These are phyloP conservation scores for Caloboletus inedulis DNA, from an alignment of 1,284 basidiomycete species.

Conservation along the genomic window DNA sequence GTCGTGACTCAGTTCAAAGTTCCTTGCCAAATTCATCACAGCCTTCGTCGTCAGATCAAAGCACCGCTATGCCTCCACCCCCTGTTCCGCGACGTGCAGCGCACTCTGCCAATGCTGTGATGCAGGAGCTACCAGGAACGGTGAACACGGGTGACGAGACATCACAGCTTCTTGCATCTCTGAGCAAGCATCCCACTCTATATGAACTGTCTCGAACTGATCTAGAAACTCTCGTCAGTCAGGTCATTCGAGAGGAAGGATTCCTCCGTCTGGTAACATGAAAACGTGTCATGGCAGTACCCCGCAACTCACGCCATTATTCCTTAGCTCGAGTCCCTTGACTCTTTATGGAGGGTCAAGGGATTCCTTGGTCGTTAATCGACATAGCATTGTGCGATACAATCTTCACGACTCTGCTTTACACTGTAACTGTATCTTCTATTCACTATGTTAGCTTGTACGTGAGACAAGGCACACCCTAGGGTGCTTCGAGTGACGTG, in stretches of 20 bases:
- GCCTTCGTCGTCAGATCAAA: conserved; percentile 25
- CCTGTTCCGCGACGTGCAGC: conserved; percentile 16
- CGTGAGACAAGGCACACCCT: conserved; percentile 1
- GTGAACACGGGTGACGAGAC: conserved; percentile 9
- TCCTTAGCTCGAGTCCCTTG: conserved; percentile 41
- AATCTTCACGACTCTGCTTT: conserved; percentile 1
- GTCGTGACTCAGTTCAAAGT: conserved; percentile 5
- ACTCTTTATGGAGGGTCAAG: conserved; percentile 39
- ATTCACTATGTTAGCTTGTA: neutral
- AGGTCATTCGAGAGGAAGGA: conserved; percentile 57
- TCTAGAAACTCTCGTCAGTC: conserved; percentile 48
- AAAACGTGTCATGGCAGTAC: neutral
- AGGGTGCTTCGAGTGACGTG: conserved; percentile 31
- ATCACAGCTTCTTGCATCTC: conserved; percentile 34
- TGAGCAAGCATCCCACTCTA: conserved; percentile 42
- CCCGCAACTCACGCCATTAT: conserved; percentile 18
- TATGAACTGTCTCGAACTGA: conserved; percentile 45
- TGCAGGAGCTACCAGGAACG: conserved; percentile 3
- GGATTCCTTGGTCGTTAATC: conserved; percentile 34
- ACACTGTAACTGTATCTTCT: neutral
- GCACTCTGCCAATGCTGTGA: conserved; percentile 2
- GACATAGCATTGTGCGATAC: neutral
- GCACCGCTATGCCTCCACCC: conserved; percentile 29
- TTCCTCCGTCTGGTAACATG: conserved; percentile 46
- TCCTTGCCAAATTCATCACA: conserved; percentile 37